phyloP scores from a whole-genome alignment of 1,139 yeast genomes.

The Suhomyces panamericanus region DNA sequence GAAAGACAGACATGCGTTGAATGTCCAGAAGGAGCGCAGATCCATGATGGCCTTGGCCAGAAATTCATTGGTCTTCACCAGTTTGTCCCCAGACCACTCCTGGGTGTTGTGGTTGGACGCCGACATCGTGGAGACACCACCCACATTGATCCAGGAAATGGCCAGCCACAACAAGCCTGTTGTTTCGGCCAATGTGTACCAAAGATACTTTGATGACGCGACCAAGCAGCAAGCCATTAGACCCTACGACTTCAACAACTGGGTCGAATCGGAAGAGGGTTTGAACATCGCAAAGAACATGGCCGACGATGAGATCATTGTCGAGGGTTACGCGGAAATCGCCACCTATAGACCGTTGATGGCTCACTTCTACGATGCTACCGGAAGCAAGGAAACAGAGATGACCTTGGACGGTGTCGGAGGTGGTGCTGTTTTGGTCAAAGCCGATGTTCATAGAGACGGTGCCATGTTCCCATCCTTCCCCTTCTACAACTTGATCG shows the following conservation, averaged over 20 bases:
- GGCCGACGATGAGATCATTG: conserved; percentile 85
- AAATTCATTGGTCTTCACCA: conserved; percentile 86
- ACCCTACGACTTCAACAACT: conserved; percentile 93
- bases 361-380: conserved; percentile 80
- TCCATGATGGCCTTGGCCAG: conserved; percentile 91
- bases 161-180: conserved; percentile 85
- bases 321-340: conserved; percentile 89
- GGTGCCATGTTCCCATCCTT: conserved; percentile 99
- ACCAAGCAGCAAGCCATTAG: conserved; percentile 61
- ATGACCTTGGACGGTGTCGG: conserved; percentile 96
- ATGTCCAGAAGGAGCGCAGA: conserved; percentile 87
- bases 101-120: conserved; percentile 98
- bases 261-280: conserved; percentile 93
- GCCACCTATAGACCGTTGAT: conserved; percentile 94
- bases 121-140: conserved; percentile 87
- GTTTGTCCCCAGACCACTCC: conserved; percentile 83
- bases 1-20: conserved; percentile 69
- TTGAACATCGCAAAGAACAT: conserved; percentile 66
- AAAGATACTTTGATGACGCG: conserved; percentile 65
- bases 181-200: conserved; percentile 89
- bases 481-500: conserved; percentile 94
- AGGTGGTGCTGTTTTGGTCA: conserved; percentile 91
- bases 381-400: conserved; percentile 59
- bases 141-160: conserved; percentile 79
- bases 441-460: conserved; percentile 96